Conservation (phyloP, 2,329 filamentous ascomycete genomes). For the Nigrospora sphaerica region DNA sequence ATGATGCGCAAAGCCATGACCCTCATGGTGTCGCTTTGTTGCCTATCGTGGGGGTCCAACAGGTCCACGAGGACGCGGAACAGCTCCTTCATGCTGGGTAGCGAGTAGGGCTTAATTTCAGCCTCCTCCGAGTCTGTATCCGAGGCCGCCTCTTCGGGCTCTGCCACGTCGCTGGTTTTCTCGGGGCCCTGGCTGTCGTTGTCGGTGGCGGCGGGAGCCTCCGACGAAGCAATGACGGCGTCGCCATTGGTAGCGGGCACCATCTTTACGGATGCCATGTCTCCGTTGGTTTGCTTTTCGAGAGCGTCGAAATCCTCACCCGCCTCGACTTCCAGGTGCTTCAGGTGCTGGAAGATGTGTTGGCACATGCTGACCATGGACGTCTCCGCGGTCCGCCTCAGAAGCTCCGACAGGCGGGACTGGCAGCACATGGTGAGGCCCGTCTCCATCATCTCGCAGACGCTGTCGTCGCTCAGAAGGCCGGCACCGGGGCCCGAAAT, state of each 20-base stretch:
- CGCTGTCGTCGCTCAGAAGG: slow-evolving; percentile 92
- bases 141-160: slow-evolving; percentile 17
- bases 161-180: slow-evolving; percentile 19
- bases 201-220: slow-evolving; percentile 25
- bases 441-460: slow-evolving; percentile 99
- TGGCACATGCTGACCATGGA: slow-evolving; percentile 99
- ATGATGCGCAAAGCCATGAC: slow-evolving; percentile 97
- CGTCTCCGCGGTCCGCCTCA: slow-evolving; percentile 87
- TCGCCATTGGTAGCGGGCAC: slow-evolving; percentile 66
- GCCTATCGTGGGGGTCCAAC: slow-evolving; percentile 84
- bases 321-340: slow-evolving; percentile 73
- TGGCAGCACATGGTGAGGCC: slow-evolving; percentile 97
- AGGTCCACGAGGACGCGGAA: slow-evolving; percentile 92
- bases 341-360: slow-evolving; percentile 90
- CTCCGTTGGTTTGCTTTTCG: slow-evolving; percentile 59
- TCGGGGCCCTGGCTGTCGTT: slow-evolving; percentile 30
- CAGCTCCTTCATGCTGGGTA: slow-evolving; percentile 89
- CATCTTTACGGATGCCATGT: slow-evolving; percentile 76
- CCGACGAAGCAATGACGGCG: slow-evolving; percentile 46
- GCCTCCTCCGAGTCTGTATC: slow-evolving; percentile 23
- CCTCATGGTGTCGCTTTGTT: slow-evolving; percentile 89
- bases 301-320: slow-evolving; percentile 59
- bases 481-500: slow-evolving; percentile 88
- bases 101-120: slow-evolving; percentile 78
- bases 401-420: slow-evolving; percentile 79